These are phyloP conservation scores for Blastocrithidia nonstop DNA, from an alignment of 208 protist genomes.

Conservation along the genomic window DNA sequence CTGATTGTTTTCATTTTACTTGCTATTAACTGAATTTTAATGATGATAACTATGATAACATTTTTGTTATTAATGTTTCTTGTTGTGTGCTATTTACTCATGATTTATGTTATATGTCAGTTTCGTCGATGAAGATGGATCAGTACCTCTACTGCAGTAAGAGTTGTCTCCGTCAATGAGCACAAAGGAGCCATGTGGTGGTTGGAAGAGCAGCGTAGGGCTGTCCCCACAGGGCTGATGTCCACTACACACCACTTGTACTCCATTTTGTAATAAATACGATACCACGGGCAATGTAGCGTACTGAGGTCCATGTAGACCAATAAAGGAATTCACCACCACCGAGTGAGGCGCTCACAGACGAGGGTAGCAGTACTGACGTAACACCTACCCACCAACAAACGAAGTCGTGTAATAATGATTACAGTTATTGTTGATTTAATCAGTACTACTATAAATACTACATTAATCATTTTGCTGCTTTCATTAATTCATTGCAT, in stretches of 20 bases:
- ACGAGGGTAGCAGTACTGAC: constrained; percentile 43
- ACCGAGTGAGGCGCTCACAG: constrained; percentile 36
- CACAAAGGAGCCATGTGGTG: constrained; percentile 39
- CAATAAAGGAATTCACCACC: constrained; percentile 31
- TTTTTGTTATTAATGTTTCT: no score
- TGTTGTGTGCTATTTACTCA: no score
- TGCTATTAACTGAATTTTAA: no score
- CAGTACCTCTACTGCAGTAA: constrained; percentile 33
- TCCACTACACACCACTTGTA: constrained; percentile 52
- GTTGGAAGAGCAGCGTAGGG: constrained; percentile 52
- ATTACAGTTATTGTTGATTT: no score
- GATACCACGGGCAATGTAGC: constrained; percentile 27
- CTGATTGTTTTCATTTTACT: no score
- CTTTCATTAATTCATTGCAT: no score
- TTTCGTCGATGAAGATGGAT: neutral
- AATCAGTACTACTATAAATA: neutral
- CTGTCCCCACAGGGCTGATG: constrained; percentile 73
- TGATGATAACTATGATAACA: no score
- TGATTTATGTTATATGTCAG: no score
- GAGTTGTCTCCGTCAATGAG: constrained; percentile 70
- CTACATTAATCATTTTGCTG: constrained; percentile 31
- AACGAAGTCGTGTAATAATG: no score
- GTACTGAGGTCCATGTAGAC: constrained; percentile 25
- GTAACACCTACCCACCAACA: constrained; percentile 28
- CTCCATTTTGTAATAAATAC: constrained; percentile 49